Evolutionary conservation across 2,329 filamentous ascomycete genomes (phyloP).

Genomic region (Aspergillus sp.): DNA sequence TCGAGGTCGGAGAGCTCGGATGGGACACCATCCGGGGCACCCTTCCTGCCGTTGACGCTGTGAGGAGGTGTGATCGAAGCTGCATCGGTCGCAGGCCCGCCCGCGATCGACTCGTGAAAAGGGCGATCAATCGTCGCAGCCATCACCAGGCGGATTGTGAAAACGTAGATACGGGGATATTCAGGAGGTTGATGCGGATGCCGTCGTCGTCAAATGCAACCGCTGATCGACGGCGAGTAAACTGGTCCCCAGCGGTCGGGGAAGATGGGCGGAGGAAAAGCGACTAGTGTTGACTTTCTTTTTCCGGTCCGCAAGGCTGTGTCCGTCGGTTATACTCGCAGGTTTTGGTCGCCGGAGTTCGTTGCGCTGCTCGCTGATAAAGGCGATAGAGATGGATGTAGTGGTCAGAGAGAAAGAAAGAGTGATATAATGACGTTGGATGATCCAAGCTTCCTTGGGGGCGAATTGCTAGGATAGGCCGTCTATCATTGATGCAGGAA

Average conservation of each 20-base stretch:
- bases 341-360: neutral
- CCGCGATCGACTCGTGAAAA: slow-evolving; percentile 30
- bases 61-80: slow-evolving; percentile 49
- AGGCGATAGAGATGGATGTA: neutral
- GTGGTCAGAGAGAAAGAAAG: slow-evolving; percentile 1
- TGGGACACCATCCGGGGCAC: slow-evolving; percentile 45
- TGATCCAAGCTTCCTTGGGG: slow-evolving; percentile 22
- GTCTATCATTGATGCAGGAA: slow-evolving; percentile 20
- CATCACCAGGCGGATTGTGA: slow-evolving; percentile 34
- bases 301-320: neutral
- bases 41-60: slow-evolving; percentile 50
- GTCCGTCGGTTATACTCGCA: slow-evolving; percentile 13
- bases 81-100: slow-evolving; percentile 31
- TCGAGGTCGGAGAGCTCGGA: slow-evolving; percentile 50
- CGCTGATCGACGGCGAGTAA: slow-evolving; percentile 49
- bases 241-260: slow-evolving; percentile 49
- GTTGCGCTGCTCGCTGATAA: neutral
- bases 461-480: slow-evolving; percentile 20
- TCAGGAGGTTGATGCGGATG: slow-evolving; percentile 26
- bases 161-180: slow-evolving; percentile 14
- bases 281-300: slow-evolving; percentile 3
- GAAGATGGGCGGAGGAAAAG: slow-evolving; percentile 23
- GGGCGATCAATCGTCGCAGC: slow-evolving; percentile 40
- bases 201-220: slow-evolving; percentile 47
- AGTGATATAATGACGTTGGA: slow-evolving; percentile 17